phyloP scores from a whole-genome alignment of 2,329 filamentous ascomycete species.

The Ceratocystis eucalypticola region DNA sequence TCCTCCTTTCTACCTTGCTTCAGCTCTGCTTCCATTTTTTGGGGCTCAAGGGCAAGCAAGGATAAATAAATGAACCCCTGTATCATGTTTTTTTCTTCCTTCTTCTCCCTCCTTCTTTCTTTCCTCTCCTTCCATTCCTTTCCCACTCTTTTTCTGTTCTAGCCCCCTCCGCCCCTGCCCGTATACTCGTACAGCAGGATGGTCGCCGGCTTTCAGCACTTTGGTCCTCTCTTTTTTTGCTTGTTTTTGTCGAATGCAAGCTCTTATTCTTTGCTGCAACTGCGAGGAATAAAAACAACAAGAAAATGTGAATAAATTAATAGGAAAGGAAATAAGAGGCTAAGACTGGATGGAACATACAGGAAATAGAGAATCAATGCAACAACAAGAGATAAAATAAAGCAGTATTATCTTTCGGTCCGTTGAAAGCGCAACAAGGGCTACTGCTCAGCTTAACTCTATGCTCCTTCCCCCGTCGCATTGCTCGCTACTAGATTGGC shows the following conservation, averaged over 20 bases:
- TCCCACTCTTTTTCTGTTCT: neutral
- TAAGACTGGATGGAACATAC: neutral
- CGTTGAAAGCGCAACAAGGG: neutral
- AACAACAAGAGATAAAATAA: neutral
- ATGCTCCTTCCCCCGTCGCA: slow-evolving; percentile 16
- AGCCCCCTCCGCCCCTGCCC: neutral
- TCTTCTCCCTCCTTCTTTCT: neutral
- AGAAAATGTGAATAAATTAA: neutral
- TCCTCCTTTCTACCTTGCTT: neutral
- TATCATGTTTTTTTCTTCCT: neutral
- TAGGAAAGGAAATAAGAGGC: neutral
- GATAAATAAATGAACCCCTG: neutral
- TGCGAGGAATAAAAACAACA: neutral
- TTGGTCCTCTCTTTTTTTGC: too few species aligned
- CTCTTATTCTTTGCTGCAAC: neutral
- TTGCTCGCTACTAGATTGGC: slow-evolving; percentile 11
- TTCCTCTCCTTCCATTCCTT: neutral
- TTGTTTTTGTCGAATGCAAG: neutral
- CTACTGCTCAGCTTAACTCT: neutral
- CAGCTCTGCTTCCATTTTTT: neutral
- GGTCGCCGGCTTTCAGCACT: neutral
- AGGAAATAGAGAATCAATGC: neutral
- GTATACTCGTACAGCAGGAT: neutral
- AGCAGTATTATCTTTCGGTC: neutral
- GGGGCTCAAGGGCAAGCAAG: neutral